Evolutionary conservation across 164 flowering plant species (phyloP).

Genomic region (Kingdonia uniflora): DNA sequence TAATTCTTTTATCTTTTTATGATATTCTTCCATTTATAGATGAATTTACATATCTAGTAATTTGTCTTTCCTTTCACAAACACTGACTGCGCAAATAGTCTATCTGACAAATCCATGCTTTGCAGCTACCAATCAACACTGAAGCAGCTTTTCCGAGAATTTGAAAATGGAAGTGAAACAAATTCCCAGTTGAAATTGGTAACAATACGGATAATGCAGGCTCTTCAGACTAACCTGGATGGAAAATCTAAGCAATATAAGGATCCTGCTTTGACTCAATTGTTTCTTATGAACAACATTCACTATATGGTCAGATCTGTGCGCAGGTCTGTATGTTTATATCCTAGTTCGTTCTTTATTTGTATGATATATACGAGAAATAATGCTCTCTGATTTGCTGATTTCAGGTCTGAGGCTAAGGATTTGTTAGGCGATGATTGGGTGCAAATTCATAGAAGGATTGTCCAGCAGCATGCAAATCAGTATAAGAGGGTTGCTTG

Average conservation of each 20-base stretch:
- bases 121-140: slow-evolving; percentile 81
- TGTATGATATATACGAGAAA: background rate
- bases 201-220: slow-evolving; percentile 79
- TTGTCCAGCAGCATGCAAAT: slow-evolving; percentile 98
- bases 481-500: slow-evolving; percentile 89
- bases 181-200: slow-evolving; percentile 54
- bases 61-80: too few species aligned
- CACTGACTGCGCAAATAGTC: background rate
- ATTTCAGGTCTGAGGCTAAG: slow-evolving; percentile 88
- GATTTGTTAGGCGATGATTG: slow-evolving; percentile 95
- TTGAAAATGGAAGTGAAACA: slow-evolving; percentile 38
- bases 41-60: too few species aligned
- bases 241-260: slow-evolving; percentile 91
- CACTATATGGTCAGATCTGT: slow-evolving; percentile 97
- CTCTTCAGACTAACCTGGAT: slow-evolving; percentile 79
- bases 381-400: background rate
- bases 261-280: slow-evolving; percentile 74
- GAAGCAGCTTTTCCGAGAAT: slow-evolving; percentile 79
- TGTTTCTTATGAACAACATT: slow-evolving; percentile 91
- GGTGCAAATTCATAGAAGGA: slow-evolving; percentile 93
- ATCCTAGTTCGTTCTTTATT: background rate
- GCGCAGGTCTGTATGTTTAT: slow-evolving; percentile 51
- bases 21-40: too few species aligned
- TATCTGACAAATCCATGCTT: slow-evolving; percentile 7
- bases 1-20: too few species aligned